Percentiles rank a stretch among this genome's conserved stretches.
phyloP scores from a whole-genome alignment of 768 basidiomycete species.

The Trametes meyenii region DNA sequence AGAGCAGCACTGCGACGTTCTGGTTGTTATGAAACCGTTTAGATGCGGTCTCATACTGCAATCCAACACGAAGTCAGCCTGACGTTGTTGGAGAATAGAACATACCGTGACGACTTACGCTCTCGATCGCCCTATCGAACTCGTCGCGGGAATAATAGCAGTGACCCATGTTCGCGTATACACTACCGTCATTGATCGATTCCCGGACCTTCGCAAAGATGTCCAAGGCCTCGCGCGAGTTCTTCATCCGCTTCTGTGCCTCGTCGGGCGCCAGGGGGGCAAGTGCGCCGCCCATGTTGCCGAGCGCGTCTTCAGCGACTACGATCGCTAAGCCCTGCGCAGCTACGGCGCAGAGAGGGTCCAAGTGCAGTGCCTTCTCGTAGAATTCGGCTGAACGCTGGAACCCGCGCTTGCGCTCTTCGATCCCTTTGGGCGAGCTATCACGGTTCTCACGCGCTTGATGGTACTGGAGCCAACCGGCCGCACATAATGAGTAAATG shows the following conservation, averaged over 20 bases:
- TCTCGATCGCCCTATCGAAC: conserved; percentile 94
- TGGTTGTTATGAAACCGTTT: conserved; percentile 73
- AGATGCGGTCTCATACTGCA: conserved; percentile 90
- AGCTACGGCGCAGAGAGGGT: conserved; percentile 87
- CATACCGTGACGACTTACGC: conserved; percentile 54
- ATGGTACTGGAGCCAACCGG: conserved; percentile 84
- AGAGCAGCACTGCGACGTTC: conserved; percentile 76
- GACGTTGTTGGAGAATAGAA: not conserved
- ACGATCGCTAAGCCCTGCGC: conserved; percentile 96
- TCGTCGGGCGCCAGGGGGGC: conserved; percentile 56
- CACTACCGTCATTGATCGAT: conserved; percentile 77
- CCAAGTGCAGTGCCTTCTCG: conserved; percentile 84
- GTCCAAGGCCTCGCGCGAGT: conserved; percentile 85
- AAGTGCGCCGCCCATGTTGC: conserved; percentile 58
- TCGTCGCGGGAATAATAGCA: conserved; percentile 93
- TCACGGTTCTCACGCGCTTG: conserved; percentile 86
- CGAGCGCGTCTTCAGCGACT: conserved; percentile 89
- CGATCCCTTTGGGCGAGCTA: conserved; percentile 50
- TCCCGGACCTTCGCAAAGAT: conserved; percentile 92
- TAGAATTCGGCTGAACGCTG: conserved; percentile 87
- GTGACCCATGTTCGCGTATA: conserved; percentile 96
- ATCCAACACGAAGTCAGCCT: not conserved
- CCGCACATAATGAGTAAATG: conserved; percentile 87
- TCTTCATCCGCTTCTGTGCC: conserved; percentile 61
- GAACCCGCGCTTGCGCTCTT: conserved; percentile 80